These are phyloP conservation scores for Juncus effusus DNA, from an alignment of 176 grass and related monocot species.

Conservation along the genomic window DNA sequence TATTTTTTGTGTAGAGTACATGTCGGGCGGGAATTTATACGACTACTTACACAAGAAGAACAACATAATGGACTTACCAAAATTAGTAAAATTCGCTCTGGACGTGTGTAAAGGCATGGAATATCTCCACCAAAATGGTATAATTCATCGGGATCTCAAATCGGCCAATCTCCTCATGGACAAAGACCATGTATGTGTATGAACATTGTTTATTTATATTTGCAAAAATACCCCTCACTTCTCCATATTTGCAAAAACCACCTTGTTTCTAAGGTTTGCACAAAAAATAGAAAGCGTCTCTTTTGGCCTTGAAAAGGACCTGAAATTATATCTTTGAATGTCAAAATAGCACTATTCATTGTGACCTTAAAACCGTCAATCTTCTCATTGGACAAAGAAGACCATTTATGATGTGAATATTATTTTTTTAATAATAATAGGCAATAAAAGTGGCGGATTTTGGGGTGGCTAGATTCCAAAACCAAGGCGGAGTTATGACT, in stretches of 20 bases:
- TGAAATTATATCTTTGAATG: too few species aligned
- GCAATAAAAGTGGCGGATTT: conserved; percentile 98
- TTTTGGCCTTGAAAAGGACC: too few species aligned
- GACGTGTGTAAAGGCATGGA: conserved; percentile 89
- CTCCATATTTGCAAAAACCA: too few species aligned
- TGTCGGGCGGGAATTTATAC: conserved; percentile 95
- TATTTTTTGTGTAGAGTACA: conserved; percentile 70
- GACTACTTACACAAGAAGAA: conserved; percentile 85
- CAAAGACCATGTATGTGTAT: conserved; percentile 73
- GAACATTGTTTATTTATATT: too few species aligned
- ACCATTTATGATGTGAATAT: too few species aligned
- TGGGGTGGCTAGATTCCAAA: conserved; percentile 89
- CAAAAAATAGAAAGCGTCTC: too few species aligned
- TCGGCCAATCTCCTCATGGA: conserved; percentile 96
- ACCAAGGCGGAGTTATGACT: conserved; percentile 94
- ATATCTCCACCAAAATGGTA: conserved; percentile 83
- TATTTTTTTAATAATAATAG: conserved; percentile 43
- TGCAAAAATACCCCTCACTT: not conserved
- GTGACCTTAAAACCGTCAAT: conserved; percentile 95
- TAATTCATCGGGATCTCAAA: conserved; percentile 97
- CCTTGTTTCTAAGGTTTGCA: too few species aligned
- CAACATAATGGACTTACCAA: conserved; percentile 54
- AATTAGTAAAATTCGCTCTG: conserved; percentile 78
- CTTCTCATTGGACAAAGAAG: conserved; percentile 95
- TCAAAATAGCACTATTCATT: too few species aligned